Percentiles rank a stretch among this genome's conserved stretches.
phyloP scores from a whole-genome alignment of 192 early-diverging fungal genomes.

The Coemansia sp. region DNA sequence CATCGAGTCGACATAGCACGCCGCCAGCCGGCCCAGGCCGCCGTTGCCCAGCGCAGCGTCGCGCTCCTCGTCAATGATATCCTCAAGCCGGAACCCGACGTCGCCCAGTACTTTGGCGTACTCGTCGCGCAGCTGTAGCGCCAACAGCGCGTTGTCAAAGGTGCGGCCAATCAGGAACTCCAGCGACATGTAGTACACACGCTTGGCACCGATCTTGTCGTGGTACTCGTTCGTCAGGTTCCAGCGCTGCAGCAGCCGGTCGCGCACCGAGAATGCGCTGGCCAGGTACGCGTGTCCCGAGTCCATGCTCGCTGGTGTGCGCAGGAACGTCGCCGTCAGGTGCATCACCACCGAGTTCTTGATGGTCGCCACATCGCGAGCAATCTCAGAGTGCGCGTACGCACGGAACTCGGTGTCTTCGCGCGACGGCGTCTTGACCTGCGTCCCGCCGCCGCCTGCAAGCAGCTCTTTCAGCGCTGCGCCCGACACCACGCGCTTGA shows the following conservation, averaged over 20 bases:
- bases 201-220: constrained; percentile 75
- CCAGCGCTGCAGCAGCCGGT: constrained; percentile 91
- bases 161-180: constrained; percentile 96
- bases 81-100: constrained; percentile 91
- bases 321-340: constrained; percentile 85
- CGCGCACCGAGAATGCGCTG: constrained; percentile 87
- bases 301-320: constrained; percentile 88
- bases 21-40: constrained; percentile 93
- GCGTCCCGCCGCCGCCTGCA: constrained; percentile 38
- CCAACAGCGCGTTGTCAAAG: constrained; percentile 95
- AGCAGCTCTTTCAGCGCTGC: constrained; percentile 55
- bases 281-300: constrained; percentile 91
- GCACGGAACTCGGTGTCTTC: constrained; percentile 51
- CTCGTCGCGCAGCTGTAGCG: constrained; percentile 76
- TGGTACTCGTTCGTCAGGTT: constrained; percentile 90
- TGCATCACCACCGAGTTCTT: constrained; percentile 88
- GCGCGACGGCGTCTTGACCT: constrained; percentile 46
- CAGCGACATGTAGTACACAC: constrained; percentile 96
- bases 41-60: constrained; percentile 98
- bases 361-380: constrained; percentile 69
- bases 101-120: constrained; percentile 67
- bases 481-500: constrained; percentile 55
- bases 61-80: constrained; percentile 87
- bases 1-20: constrained; percentile 97
- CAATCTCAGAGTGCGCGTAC: constrained; percentile 51